phyloP scores from a whole-genome alignment of 148 eudicot genomes.

The Polygonum aviculare region DNA sequence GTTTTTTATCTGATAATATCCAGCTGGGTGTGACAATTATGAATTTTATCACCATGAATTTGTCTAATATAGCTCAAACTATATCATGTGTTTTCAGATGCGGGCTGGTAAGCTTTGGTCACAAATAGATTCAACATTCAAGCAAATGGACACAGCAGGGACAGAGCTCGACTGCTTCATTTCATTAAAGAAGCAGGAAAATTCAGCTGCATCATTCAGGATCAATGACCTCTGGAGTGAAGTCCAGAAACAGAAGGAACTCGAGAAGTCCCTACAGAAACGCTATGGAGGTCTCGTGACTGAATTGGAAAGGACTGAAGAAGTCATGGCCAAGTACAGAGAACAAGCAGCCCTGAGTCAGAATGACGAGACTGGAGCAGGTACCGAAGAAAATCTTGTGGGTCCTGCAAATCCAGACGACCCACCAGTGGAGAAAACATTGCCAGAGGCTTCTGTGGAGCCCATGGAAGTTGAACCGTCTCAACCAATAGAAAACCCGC shows the following conservation, averaged over 20 bases:
- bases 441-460: not conserved
- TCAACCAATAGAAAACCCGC: not conserved
- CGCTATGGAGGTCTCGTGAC: conserved; percentile 57
- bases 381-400: conserved; percentile 30
- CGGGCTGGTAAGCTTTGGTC: conserved; percentile 74
- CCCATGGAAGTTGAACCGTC: not conserved
- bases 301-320: conserved; percentile 49
- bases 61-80: not conserved
- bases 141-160: conserved; percentile 90
- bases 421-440: not conserved
- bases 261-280: conserved; percentile 70
- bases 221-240: conserved; percentile 88
- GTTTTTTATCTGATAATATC: not conserved
- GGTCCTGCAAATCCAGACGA: conserved; percentile 14
- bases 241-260: conserved; percentile 92
- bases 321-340: conserved; percentile 37
- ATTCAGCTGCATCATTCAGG: conserved; percentile 67
- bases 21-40: not conserved
- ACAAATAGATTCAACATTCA: conserved; percentile 78
- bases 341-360: conserved; percentile 43
- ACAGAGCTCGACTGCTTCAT: conserved; percentile 90
- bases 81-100: conserved; percentile 35
- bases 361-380: conserved; percentile 55
- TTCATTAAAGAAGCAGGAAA: conserved; percentile 86
- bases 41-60: not conserved